Evolutionary conservation across 2,329 filamentous ascomycete genomes (phyloP).

Genomic region (Pseudophaeomoniella oleicola): DNA sequence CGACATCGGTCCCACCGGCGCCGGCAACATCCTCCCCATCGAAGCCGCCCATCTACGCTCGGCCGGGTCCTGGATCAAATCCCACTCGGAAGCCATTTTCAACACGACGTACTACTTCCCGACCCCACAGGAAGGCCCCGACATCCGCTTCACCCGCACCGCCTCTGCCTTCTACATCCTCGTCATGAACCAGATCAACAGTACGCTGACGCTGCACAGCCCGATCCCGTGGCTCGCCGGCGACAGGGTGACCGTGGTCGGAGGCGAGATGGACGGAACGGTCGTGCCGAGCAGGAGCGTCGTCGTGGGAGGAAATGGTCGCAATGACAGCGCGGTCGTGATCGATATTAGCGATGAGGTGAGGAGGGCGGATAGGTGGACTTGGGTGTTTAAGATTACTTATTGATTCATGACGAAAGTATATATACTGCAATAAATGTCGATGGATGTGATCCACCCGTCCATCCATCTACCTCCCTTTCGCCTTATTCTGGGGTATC

Average conservation of each 20-base stretch:
- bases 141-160: constrained; percentile 38
- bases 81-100: constrained; percentile 40
- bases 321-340: constrained; percentile 10
- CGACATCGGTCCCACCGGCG: constrained; percentile 40
- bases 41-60: constrained; percentile 33
- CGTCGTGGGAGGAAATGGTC: neutral
- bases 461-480: too few relatives aligned
- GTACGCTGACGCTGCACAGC: constrained; percentile 24
- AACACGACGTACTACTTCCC: constrained; percentile 42
- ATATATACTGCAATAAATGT: too few relatives aligned
- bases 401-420: constrained; percentile 7
- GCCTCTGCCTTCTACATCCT: constrained; percentile 38
- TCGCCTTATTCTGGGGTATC: too few relatives aligned
- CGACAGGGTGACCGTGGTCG: constrained; percentile 32
- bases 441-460: too few relatives aligned
- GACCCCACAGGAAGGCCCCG: constrained; percentile 26
- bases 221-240: constrained; percentile 32
- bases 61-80: constrained; percentile 40
- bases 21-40: constrained; percentile 37
- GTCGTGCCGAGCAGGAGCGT: constrained; percentile 1
- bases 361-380: constrained; percentile 20
- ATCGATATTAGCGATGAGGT: constrained; percentile 19
- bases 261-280: constrained; percentile 17
- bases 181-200: constrained; percentile 28
- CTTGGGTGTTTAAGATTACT: constrained; percentile 29